Evolutionary conservation across 2,329 filamentous ascomycete species (phyloP).

Genomic region (Pyricularia pennisetigena): DNA sequence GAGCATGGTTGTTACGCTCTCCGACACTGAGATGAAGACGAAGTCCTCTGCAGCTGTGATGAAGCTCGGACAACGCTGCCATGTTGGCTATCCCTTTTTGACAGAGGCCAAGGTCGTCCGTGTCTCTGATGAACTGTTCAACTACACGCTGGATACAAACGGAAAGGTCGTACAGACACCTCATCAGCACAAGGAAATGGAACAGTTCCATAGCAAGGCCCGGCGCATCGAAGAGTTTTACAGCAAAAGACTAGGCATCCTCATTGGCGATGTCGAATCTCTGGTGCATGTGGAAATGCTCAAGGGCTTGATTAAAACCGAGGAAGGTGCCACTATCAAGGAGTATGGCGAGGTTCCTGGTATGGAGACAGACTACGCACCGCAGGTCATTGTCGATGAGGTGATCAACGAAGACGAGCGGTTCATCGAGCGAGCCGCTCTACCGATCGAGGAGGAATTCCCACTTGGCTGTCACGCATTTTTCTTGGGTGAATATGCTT

Average conservation of each 20-base stretch:
- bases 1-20: slow-evolving; percentile 84
- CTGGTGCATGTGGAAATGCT: slow-evolving; percentile 90
- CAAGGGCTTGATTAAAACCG: slow-evolving; percentile 81
- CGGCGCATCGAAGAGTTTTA: slow-evolving; percentile 77
- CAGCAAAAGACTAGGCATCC: slow-evolving; percentile 81
- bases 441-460: slow-evolving; percentile 87
- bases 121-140: slow-evolving; percentile 89
- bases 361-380: slow-evolving; percentile 81
- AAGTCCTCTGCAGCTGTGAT: slow-evolving; percentile 63
- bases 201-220: slow-evolving; percentile 77
- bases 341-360: slow-evolving; percentile 83
- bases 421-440: slow-evolving; percentile 81
- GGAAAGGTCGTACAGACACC: slow-evolving; percentile 58
- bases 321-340: slow-evolving; percentile 84
- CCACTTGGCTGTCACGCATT: slow-evolving; percentile 75
- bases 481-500: slow-evolving; percentile 89
- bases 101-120: slow-evolving; percentile 85
- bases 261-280: slow-evolving; percentile 79
- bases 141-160: slow-evolving; percentile 63
- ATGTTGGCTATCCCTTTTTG: slow-evolving; percentile 90
- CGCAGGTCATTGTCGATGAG: slow-evolving; percentile 81
- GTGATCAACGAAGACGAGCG: slow-evolving; percentile 86
- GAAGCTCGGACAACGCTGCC: slow-evolving; percentile 77
- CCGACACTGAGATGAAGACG: slow-evolving; percentile 61
- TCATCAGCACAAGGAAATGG: slow-evolving; percentile 66